Conservation (phyloP, 1,139 yeast species). For the Pichia sp. region DNA sequence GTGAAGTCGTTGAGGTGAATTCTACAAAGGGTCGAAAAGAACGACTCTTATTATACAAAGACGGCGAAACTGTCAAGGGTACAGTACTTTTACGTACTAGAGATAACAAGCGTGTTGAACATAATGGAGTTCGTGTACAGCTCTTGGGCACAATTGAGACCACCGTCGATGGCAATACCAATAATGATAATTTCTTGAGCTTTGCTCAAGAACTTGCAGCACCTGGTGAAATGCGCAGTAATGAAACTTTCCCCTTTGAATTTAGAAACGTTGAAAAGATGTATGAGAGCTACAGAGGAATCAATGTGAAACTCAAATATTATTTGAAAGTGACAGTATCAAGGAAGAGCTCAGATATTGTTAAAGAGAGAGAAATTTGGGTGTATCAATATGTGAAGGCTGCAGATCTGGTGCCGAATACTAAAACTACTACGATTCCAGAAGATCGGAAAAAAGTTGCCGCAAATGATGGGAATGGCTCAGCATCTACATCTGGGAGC, state of each 20-base stretch:
- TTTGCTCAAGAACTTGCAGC: constrained; percentile 89
- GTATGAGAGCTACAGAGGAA: constrained; percentile 87
- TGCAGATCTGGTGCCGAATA: constrained; percentile 4
- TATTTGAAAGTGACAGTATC: constrained; percentile 79
- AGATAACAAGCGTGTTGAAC: constrained; percentile 88
- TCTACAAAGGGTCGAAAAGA: constrained; percentile 61
- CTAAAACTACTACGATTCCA: neutral
- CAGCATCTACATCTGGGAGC: too few relatives aligned
- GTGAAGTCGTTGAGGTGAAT: constrained; percentile 67
- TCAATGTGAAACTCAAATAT: constrained; percentile 75
- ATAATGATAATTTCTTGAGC: constrained; percentile 71
- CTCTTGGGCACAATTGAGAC: constrained; percentile 80
- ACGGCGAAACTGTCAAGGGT: constrained; percentile 90
- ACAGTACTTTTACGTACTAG: constrained; percentile 77
- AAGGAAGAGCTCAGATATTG: constrained; percentile 73
- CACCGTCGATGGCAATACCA: constrained; percentile 30
- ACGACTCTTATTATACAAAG: constrained; percentile 73
- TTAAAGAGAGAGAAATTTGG: constrained; percentile 75
- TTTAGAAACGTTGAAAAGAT: constrained; percentile 92
- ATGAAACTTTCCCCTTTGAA: constrained; percentile 80
- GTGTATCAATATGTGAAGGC: constrained; percentile 41
- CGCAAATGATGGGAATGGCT: too few relatives aligned
- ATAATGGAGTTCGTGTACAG: constrained; percentile 82
- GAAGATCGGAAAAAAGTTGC: neutral
- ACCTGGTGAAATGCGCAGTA: constrained; percentile 78